A percentile compares a stretch with the other conserved stretches of the same genome.
Evolutionary conservation across 495 filamentous ascomycete genomes (phyloP).

Genomic region (Massariosphaeria phaeospora): DNA sequence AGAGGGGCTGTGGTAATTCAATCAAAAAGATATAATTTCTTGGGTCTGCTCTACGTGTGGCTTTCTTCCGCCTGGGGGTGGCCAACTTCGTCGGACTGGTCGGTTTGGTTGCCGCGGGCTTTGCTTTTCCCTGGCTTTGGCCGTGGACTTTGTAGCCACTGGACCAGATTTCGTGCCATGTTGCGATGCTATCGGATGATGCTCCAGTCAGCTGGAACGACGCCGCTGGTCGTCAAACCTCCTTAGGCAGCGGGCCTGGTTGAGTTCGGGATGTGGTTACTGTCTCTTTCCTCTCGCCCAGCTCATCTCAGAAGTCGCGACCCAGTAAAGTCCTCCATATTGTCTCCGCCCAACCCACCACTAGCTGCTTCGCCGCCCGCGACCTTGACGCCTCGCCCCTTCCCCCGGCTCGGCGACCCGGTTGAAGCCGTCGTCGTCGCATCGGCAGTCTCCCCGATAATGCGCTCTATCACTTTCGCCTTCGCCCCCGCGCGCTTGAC

Average conservation of each 20-base stretch:
- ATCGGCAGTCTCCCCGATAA: slow-evolving; percentile 27
- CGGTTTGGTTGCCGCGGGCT: too few species aligned
- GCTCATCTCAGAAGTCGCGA: slow-evolving; percentile 4
- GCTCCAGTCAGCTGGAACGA: too few species aligned
- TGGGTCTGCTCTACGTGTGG: too few species aligned
- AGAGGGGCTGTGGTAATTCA: slow-evolving; percentile 4
- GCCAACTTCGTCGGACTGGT: not conserved
- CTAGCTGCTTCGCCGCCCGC: not conserved
- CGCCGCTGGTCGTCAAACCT: too few species aligned
- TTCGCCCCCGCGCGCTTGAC: slow-evolving; percentile 75
- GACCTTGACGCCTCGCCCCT: slow-evolving; percentile 1
- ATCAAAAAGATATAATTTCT: too few species aligned
- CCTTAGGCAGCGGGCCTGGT: too few species aligned
- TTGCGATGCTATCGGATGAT: too few species aligned
- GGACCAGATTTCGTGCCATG: too few species aligned
- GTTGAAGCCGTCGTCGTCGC: not conserved
- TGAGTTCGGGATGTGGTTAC: not conserved
- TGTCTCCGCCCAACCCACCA: slow-evolving; percentile 5
- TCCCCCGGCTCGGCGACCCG: not conserved
- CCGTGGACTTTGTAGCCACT: too few species aligned
- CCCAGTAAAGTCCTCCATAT: slow-evolving; percentile 17
- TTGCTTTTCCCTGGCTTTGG: too few species aligned
- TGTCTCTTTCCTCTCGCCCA: not conserved
- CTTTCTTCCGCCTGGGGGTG: too few species aligned
- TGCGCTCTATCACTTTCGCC: slow-evolving; percentile 70